Evolutionary conservation across 1,284 basidiomycete genomes (phyloP), one percentile per base, ranked within the genome.

Genomic region (Ceratobasidium sp.): DNA sequence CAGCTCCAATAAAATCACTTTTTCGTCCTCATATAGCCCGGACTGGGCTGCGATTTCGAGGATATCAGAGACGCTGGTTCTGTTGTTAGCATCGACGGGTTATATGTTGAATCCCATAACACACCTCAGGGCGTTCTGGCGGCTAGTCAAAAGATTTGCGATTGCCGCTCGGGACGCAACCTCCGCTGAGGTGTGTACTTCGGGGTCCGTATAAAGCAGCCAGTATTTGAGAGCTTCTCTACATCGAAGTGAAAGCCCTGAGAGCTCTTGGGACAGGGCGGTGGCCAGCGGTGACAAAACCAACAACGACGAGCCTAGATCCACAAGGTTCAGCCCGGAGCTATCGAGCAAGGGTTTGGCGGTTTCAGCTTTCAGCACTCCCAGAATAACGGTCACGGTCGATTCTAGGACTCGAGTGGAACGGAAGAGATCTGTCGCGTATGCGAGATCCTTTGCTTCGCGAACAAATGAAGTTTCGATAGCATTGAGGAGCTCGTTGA

Each of bases 11-110:
- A 73, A 36, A 36, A 73, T 44, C 24, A 27, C 60, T n/a, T 48
- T 56, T 29, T 73, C 71, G 31, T 73, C 27, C 50, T 4, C 41
- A 29, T 64, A 64, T 15, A 73, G 33, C n/a, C 50, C 60, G 5
- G 71, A 73, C 24, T 36, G 19, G 15, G 9, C 29, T 1, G 71
- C 71, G 33, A 64, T 27, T 17, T 53, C 51, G 1, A 73, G n/a
- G 11, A 73, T 60, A 14, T 64, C 60, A 24, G 36, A 33, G 2
- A 44, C 60, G 11, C 71, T 73, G 29, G 9, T 41, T 44, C 27
- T 44, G 60, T 15, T 6, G 17, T 59, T 31, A 51, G 48, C 1
- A 2, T 45, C 4, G 19, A 51, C 29, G 11, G 22, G 6, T 22
- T n/a, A 11, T 5, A 2, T 0, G n/a, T 14, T 4, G 5, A 57